Conservation (phyloP, 495 filamentous ascomycete genomes). For the Penicillium coprophilum region DNA sequence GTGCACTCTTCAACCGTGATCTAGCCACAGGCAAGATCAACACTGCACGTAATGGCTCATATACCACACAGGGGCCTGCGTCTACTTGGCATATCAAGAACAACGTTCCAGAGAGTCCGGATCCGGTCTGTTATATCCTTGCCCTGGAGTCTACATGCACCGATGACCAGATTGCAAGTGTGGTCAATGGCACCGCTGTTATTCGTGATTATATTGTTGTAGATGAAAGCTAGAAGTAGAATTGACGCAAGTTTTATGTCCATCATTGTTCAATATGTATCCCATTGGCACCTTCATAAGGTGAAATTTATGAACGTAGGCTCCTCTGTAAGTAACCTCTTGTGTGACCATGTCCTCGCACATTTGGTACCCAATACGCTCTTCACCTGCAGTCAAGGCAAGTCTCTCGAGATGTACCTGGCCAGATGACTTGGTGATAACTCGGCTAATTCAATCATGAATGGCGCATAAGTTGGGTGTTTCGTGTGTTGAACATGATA, state of each 20-base stretch:
- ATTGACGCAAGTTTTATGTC: not conserved
- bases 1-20: slow-evolving; percentile 53
- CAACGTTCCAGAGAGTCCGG: slow-evolving; percentile 37
- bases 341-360: not conserved
- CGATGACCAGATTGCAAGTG: slow-evolving; percentile 45
- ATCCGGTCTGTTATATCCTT: slow-evolving; percentile 49
- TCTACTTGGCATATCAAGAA: slow-evolving; percentile 55
- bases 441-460: not conserved
- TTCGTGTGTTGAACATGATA: not conserved
- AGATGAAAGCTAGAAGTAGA: slow-evolving; percentile 3
- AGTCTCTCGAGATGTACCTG: not conserved
- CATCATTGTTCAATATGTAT: not conserved
- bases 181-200: slow-evolving; percentile 47
- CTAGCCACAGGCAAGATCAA: slow-evolving; percentile 54
- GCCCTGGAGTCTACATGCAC: slow-evolving; percentile 43
- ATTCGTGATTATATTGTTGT: slow-evolving; percentile 53
- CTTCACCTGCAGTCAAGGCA: not conserved
- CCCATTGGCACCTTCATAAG: no score
- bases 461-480: not conserved
- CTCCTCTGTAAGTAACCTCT: not conserved
- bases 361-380: not conserved
- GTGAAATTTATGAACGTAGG: not conserved
- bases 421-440: not conserved
- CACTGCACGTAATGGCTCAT: slow-evolving; percentile 39
- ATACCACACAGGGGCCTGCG: slow-evolving; percentile 49